phyloP scores from a whole-genome alignment of 2,329 filamentous ascomycete species.

The Colletotrichum viniferum region DNA sequence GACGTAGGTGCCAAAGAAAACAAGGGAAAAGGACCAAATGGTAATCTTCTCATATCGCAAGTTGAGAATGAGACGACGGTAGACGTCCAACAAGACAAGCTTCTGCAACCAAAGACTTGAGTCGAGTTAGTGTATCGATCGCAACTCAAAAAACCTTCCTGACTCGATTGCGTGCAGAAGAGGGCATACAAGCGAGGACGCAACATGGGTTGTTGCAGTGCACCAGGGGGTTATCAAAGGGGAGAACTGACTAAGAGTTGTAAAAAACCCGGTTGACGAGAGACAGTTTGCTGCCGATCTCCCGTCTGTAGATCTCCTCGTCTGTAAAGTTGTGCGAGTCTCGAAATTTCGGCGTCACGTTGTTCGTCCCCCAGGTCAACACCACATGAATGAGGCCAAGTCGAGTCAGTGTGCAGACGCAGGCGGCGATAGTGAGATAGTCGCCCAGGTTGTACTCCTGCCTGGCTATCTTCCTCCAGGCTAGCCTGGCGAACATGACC shows the following conservation, averaged over 20 bases:
- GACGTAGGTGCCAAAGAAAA: slow-evolving; percentile 33
- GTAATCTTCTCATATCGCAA: slow-evolving; percentile 27
- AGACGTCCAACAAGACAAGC: slow-evolving; percentile 30
- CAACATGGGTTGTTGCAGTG: neutral
- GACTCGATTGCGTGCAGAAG: neutral
- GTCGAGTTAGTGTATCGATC: neutral
- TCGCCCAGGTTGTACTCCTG: slow-evolving; percentile 26
- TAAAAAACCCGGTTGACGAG: slow-evolving; percentile 36
- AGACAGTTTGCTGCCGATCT: slow-evolving; percentile 37
- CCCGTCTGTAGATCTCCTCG: slow-evolving; percentile 34
- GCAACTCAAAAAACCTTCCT: neutral
- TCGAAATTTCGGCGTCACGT: slow-evolving; percentile 29
- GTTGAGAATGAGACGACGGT: slow-evolving; percentile 27
- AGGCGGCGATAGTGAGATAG: slow-evolving; percentile 41
- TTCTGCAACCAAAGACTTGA: slow-evolving; percentile 32
- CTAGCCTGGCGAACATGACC: slow-evolving; percentile 25
- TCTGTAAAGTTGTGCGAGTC: slow-evolving; percentile 29
- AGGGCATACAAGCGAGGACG: neutral
- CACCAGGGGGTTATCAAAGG: neutral
- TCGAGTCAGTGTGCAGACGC: slow-evolving; percentile 31
- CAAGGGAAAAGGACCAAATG: slow-evolving; percentile 28
- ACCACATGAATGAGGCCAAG: slow-evolving; percentile 36
- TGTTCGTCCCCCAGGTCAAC: slow-evolving; percentile 40
- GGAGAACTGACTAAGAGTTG: slow-evolving; percentile 35
- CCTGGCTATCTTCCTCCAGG: slow-evolving; percentile 22